Base-by-base conservation (phyloP, 495 filamentous ascomycete genomes). In the Cenococcum geophilum region DNA sequence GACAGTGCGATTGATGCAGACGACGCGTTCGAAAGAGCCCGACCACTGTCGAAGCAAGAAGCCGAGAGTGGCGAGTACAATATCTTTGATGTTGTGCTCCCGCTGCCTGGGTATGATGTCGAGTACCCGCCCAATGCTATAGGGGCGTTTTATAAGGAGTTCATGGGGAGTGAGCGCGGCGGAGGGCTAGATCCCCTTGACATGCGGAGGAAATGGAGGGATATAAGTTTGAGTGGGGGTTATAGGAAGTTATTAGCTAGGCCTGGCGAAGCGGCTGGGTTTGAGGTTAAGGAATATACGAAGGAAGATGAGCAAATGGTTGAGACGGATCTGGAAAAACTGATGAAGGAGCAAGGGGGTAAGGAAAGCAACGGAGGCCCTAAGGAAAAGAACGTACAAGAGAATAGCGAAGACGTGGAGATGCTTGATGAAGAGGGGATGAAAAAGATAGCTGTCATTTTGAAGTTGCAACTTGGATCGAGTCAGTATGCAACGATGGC, bases 401-500 rank as follows among this genome's bases (percentile, higher is more conserved):
- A 53, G 1, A 50, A 25, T 25, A 47, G 22, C n/a, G 49, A 21
- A 53, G 50, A 53, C n/a, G 60, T 27, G 11, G 35, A 56, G 54
- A 25, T 40, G 58, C 2, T 14, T 2, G 40, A 45, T 16, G 40
- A 1, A 18, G 40, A 45, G 40, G 62, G 45, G 55, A 21, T 10
- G 49, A 27, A 61, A 49, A 92, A 89, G 71, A 76, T 97, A 58
- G 92, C 90, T 10, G 85, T 95, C 1, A 79, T 96, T 12, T 70
- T 97, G 57, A 95, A 87, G 72, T 84, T 98, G 73, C 84, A 92
- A 71, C 78, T 98, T 20, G 86, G 85, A 22, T 82, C 84, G 1
- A 92, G 90, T 72, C 89, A 92, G 71, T 98, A 97, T 70, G 93
- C 93, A 0, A 98, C 95, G 1, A 87, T 98, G 80, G 93, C 90